Conservation (phyloP, 306 rosid species). For the Quercus rubra region DNA sequence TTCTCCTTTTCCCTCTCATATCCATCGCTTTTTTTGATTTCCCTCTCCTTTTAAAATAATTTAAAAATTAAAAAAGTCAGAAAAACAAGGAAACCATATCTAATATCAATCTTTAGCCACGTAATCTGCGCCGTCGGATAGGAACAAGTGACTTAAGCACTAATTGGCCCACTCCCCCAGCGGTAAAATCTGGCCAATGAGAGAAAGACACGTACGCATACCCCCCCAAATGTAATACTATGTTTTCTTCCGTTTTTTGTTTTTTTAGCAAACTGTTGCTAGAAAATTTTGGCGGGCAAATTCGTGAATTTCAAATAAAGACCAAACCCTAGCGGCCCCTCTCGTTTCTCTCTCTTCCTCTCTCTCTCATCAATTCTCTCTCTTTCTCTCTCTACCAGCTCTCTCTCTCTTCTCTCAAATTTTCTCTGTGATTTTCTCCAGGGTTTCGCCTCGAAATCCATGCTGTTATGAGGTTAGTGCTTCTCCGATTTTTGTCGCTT, state of each 20-base stretch:
- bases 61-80: conserved; percentile 17
- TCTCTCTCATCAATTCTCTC: not conserved
- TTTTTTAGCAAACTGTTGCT: conserved; percentile 21
- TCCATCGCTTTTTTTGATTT: not conserved
- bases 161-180: not conserved
- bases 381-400: conserved; percentile 5
- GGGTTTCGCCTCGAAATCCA: not conserved
- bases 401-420: not conserved
- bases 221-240: not conserved
- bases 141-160: conserved; percentile 18
- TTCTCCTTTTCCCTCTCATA: conserved; percentile 14
- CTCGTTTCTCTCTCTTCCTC: conserved; percentile 3
- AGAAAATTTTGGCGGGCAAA: conserved; percentile 76
- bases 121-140: conserved; percentile 44
- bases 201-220: not conserved
- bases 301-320: conserved; percentile 51
- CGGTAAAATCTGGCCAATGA: not conserved
- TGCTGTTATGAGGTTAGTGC: conserved; percentile 8
- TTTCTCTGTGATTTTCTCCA: not conserved
- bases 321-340: conserved; percentile 60
- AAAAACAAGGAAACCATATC: conserved; percentile 3
- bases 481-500: not conserved
- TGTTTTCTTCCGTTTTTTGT: conserved; percentile 15
- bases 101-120: not conserved
- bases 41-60: conserved; percentile 10